Base-by-base conservation (phyloP, 306 rosid genomes). In the Benincasa hispida region DNA sequence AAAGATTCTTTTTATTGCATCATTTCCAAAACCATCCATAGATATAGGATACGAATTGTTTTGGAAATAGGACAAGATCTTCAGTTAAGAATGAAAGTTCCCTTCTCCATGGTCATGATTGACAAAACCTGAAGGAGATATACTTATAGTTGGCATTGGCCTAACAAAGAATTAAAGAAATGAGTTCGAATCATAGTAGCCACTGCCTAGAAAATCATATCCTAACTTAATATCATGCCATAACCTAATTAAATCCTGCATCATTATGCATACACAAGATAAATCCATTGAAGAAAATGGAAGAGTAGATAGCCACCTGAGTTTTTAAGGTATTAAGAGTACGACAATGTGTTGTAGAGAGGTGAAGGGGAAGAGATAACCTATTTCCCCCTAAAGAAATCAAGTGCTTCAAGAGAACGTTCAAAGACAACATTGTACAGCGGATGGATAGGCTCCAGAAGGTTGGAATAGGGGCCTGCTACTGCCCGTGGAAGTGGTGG, bases 391-490 rank as follows among this genome's bases (percentile, higher is more conserved):
- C 82, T 72, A 74, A 87, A 86, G 85, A 93, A 93, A 56, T 86
- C 89, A 35, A 77, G 88, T n/a, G 98, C 96, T 53, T 90, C 90
- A 5, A 78, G 75, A 63, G 89, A 91, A 76, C 84, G 84, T 14
- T 90, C 92, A 53, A 90, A 72, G 25, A 87, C 91, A 42, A 91
- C 89, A 59, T 93, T 93, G 84, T 74, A 91, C 45, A 93, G 90
- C 19, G 98, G 97, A 70, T 93, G 98, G 30, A 89, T 77, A 13
- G 93, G 94, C 74, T 90, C 97, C 80, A 91, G 81, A 69, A 91
- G 88, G 83, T 91, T 93, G 73, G 88, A 81, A 68, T 87, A 88
- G 11, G 97, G 96, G 15, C 98, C 98, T 58, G 78, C 58, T 21
- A 93, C 85, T 17, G 84, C 82, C 25, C 79, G 70, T 5, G 90